Evolutionary conservation across 2,329 filamentous ascomycete genomes (phyloP), one percentile per base, ranked within the genome.

Genomic region (Aspergillus sp.): DNA sequence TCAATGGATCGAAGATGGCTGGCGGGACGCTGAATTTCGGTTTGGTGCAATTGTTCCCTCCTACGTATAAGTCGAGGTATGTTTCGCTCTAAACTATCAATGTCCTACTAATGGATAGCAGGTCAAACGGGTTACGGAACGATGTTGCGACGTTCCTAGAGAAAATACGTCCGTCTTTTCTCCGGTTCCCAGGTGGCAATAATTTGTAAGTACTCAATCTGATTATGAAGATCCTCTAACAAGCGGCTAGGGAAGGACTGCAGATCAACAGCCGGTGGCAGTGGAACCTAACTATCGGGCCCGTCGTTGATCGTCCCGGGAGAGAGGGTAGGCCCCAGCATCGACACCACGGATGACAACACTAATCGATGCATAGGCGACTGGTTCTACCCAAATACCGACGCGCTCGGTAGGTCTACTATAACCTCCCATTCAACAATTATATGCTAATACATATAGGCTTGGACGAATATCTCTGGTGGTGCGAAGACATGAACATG

Each of bases 111-210:
- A 21, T 23, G 4, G 32, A 0, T 19, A 4, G 4, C 21, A 69
- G 71, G 23, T 50, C 65, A 50, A 89, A 89, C 65, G 87, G 87
- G 0, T 74, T 87, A 43, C 77, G 86, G 5, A 72, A 80, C 8
- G 85, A 88, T 54, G 73, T 89, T 54, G 82, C 81, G 6, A 78
- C 83, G 55, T 80, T 81, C 6, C 72, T 89, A 2, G 82, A 80
- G 3, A 80, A 76, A 7, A 69, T 87, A 1, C 82, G 84, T 55
- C 82, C 83, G 0, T 81, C 80, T n/a, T 83, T 89, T 65, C 80
- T 90, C 48, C 82, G 88, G 15, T 84, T 89, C 60, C 87, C 88
- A 0, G 88, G 88, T 5, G 87, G 86, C 8, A 88, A 88, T 69
- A 88, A 87, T 77, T 73, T 89, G 71, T 74, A 69, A 19, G 73